A percentile compares a stretch with the other conserved stretches of the same genome.
phyloP scores from a whole-genome alignment of 805 yeast species.

The Blastobotrys chiropterorum region DNA sequence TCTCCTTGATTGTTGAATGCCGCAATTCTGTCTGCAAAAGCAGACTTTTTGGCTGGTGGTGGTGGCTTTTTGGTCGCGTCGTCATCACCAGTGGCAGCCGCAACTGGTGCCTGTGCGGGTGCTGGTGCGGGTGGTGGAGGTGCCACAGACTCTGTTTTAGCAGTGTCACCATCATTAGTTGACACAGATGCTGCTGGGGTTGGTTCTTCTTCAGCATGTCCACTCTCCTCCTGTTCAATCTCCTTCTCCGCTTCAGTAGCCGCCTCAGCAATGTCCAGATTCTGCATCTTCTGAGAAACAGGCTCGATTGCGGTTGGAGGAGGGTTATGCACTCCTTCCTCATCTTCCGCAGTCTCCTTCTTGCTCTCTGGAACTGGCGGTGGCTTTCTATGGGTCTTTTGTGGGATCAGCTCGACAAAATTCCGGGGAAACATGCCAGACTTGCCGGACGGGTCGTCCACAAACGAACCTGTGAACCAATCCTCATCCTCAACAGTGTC shows the following conservation, averaged over 20 bases:
- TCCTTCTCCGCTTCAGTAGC: slow-evolving; percentile 13
- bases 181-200: not conserved
- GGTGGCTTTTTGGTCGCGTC: not conserved
- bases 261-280: slow-evolving; percentile 20
- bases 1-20: slow-evolving; percentile 41
- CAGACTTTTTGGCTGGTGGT: slow-evolving; percentile 12
- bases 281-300: slow-evolving; percentile 5
- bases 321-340: slow-evolving; percentile 1
- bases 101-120: not conserved
- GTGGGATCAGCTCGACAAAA: slow-evolving; percentile 53
- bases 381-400: slow-evolving; percentile 1
- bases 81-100: not conserved
- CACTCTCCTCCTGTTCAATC: not conserved
- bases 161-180: not conserved
- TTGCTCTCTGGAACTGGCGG: slow-evolving; percentile 6
- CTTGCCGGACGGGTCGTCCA: slow-evolving; percentile 30
- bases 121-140: not conserved
- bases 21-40: slow-evolving; percentile 44
- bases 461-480: slow-evolving; percentile 75
- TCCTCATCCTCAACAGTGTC: slow-evolving; percentile 81
- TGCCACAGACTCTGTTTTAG: not conserved
- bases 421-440: slow-evolving; percentile 84
- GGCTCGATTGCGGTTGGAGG: not conserved
- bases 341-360: slow-evolving; percentile 5
- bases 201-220: not conserved